A percentile compares a stretch with the other conserved stretches of the same genome.
Conservation (phyloP, 1,284 basidiomycete genomes). For the Naganishia cerealis region DNA sequence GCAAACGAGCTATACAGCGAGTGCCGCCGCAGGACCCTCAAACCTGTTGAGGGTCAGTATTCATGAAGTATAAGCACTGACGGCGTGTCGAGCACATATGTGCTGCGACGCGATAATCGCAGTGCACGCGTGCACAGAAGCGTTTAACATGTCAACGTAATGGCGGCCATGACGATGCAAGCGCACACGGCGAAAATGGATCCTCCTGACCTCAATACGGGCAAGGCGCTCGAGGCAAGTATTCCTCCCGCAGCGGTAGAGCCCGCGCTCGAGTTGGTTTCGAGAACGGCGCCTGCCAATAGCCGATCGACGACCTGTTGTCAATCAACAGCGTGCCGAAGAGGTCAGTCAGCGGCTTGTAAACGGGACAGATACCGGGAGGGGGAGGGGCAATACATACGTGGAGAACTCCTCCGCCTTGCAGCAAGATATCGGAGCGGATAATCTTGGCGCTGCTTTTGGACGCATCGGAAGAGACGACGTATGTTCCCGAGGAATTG, state of each 20-base stretch:
- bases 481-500: constrained; percentile 38
- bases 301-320: constrained; percentile 27
- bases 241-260: constrained; percentile 1
- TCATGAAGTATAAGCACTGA: too few relatives aligned
- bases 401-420: constrained; percentile 48
- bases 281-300: constrained; percentile 19
- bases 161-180: constrained; percentile 3
- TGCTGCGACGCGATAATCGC: neutral
- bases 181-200: constrained; percentile 3
- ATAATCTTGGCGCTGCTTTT: constrained; percentile 40
- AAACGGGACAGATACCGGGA: too few relatives aligned
- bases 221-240: constrained; percentile 13
- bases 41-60: too few relatives aligned
- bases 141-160: constrained; percentile 7
- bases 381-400: constrained; percentile 39
- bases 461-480: constrained; percentile 36
- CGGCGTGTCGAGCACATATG: too few relatives aligned
- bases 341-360: neutral
- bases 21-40: neutral
- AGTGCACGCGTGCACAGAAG: neutral
- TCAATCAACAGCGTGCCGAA: neutral
- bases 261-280: constrained; percentile 5
- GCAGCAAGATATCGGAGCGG: constrained; percentile 43
- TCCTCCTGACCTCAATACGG: neutral
- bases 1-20: neutral